Base-by-base conservation (phyloP, 768 basidiomycete species). In the Rhizopogon vesiculosus region DNA sequence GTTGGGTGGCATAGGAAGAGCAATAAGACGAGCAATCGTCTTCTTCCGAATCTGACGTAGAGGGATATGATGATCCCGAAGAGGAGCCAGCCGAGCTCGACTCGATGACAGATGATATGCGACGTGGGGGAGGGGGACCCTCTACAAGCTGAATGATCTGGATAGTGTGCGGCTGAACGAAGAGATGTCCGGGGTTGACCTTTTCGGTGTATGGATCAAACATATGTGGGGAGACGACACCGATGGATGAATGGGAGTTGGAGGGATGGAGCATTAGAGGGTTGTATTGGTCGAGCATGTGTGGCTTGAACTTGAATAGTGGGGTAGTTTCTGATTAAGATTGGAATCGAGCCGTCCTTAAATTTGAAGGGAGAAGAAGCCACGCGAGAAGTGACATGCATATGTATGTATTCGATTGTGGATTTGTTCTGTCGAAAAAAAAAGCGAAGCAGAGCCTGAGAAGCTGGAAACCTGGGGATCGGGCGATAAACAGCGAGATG, bases 81-180 rank as follows among this genome's bases (percentile, higher is more conserved):
- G 74, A 76, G 0, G 76, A 76, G 6, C 74, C 75, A 2, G 71
- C 72, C 16, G 69, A 69, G 72, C 74, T 53, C 70, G 75, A 60
- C 3, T 56, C 54, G 57, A 63, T 54, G 63, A 62, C 61, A 60
- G 66, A 64, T 64, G 71, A 57, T 70, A 78, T 45, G 41, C 75
- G 71, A 12, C 76, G 78, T 13, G 75, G 71, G 0, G 86, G 86
- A 1, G 86, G 78, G 0, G 81, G 67, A 7, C 78, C 83, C 64
- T 89, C 87, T 49, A 83, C 82, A 69, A 89, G 87, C 72, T 89
- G 82, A 51, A 90, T 89, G 72, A 88, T 83, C 66, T 85, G 80
- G 19, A 83, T 70, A 19, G 78, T 66, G 66, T 80, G 77, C 1
- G 76, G 80, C 56, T 80, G 75, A 61, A 78, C 65, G 69, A 75